A percentile compares a stretch with the other conserved stretches of the same genome.
Conservation (phyloP, 352 stramenopile species). For the Phytophthora capsici region DNA sequence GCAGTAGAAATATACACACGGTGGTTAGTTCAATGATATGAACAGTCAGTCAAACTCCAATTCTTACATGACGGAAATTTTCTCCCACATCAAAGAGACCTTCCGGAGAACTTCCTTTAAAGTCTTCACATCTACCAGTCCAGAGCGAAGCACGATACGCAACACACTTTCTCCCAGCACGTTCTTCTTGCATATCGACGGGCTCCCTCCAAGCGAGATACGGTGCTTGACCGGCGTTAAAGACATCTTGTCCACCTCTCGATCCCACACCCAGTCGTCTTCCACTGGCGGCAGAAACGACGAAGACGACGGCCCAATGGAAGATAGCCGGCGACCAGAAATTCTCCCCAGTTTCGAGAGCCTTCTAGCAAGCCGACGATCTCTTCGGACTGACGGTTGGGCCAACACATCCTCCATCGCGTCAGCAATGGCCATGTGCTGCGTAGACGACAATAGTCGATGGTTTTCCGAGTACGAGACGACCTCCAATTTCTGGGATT, state of each 20-base stretch:
- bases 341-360: constrained; percentile 69
- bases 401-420: constrained; percentile 80
- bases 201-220: constrained; percentile 23
- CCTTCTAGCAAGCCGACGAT: constrained; percentile 63
- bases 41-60: constrained; percentile 1
- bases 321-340: constrained; percentile 53
- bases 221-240: constrained; percentile 44
- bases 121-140: constrained; percentile 38
- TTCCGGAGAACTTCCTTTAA: constrained; percentile 45
- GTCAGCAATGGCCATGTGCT: constrained; percentile 73
- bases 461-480: constrained; percentile 69
- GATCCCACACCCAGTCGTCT: constrained; percentile 60
- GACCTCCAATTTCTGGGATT: constrained; percentile 65
- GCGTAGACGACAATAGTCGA: constrained; percentile 61
- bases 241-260: constrained; percentile 51
- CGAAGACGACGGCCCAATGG: constrained; percentile 30
- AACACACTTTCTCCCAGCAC: constrained; percentile 45
- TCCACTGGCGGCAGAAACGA: constrained; percentile 46
- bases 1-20: background rate
- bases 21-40: background rate
- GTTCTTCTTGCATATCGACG: constrained; percentile 27
- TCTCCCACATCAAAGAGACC: constrained; percentile 57
- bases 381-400: constrained; percentile 62
- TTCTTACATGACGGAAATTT: constrained; percentile 53
- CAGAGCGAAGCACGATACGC: constrained; percentile 51